phyloP scores from a whole-genome alignment of 1,139 yeast species.

The Meyerozyma elateridarum region DNA sequence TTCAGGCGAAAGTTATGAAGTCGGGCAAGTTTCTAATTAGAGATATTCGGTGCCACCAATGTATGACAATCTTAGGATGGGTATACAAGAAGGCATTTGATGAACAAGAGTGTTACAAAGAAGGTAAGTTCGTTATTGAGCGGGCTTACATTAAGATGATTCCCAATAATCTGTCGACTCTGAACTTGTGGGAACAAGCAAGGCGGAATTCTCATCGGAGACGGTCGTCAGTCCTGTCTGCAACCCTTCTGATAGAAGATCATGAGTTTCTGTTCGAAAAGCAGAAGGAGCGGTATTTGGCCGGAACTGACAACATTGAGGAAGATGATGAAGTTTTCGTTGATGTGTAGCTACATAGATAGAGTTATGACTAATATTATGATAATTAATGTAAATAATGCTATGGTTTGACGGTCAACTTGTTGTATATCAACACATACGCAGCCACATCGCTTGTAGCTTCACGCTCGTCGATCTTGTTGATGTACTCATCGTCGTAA shows the following conservation, averaged over 20 bases:
- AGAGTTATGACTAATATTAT: background rate
- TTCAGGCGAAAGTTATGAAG: slow-evolving; percentile 47
- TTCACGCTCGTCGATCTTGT: slow-evolving; percentile 63
- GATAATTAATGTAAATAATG: background rate
- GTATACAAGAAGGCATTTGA: slow-evolving; percentile 59
- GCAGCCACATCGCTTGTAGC: slow-evolving; percentile 85
- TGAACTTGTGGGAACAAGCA: slow-evolving; percentile 26
- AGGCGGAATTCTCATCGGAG: slow-evolving; percentile 25
- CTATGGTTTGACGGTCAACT: slow-evolving; percentile 48
- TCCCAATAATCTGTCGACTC: slow-evolving; percentile 25
- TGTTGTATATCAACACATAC: slow-evolving; percentile 79
- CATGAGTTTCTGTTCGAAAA: slow-evolving; percentile 3
- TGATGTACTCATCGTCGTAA: slow-evolving; percentile 88
- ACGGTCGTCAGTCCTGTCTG: slow-evolving; percentile 12
- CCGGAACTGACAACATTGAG: slow-evolving; percentile 18
- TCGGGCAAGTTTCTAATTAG: slow-evolving; percentile 70
- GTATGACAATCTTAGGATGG: slow-evolving; percentile 70
- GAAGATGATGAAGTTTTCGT: slow-evolving; percentile 27
- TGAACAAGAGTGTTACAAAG: slow-evolving; percentile 62
- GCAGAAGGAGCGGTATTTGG: slow-evolving; percentile 11
- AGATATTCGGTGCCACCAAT: slow-evolving; percentile 63
- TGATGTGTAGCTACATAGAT: slow-evolving; percentile 16
- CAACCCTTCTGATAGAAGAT: slow-evolving; percentile 11
- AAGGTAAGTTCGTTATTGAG: slow-evolving; percentile 75
- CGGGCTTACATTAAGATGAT: slow-evolving; percentile 22